Percentiles rank a stretch among this genome's conserved stretches.
phyloP scores from a whole-genome alignment of 192 early-diverging fungal genomes.

The Lobosporangium transversale region DNA sequence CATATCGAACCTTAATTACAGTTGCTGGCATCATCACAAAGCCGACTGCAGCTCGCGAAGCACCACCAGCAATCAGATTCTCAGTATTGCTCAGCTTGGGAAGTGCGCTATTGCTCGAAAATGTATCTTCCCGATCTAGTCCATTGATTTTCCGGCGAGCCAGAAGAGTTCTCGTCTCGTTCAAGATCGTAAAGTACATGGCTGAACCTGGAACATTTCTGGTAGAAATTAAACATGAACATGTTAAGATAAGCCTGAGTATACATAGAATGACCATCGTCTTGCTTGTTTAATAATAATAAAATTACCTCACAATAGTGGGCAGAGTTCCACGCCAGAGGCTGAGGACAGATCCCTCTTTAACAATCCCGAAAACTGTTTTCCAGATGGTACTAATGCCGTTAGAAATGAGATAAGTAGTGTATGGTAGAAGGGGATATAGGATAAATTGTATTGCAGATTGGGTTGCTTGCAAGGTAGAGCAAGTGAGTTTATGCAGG shows the following conservation, averaged over 20 bases:
- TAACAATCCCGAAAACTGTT: conserved; percentile 70
- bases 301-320: conserved; percentile 68
- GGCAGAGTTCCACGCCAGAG: conserved; percentile 86
- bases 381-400: conserved; percentile 59
- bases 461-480: no score
- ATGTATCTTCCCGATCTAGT: conserved; percentile 5
- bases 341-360: conserved; percentile 63
- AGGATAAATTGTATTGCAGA: neutral
- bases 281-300: neutral
- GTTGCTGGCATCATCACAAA: conserved; percentile 95
- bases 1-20: conserved; percentile 90
- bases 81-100: conserved; percentile 66
- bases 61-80: conserved; percentile 76
- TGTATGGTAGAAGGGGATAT: neutral
- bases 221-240: neutral
- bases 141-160: conserved; percentile 51
- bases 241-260: no score
- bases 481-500: no score
- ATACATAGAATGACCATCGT: neutral
- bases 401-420: neutral
- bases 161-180: conserved; percentile 68
- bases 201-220: conserved; percentile 78
- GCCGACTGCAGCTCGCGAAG: conserved; percentile 78
- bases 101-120: conserved; percentile 22
- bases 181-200: conserved; percentile 76